phyloP scores from a whole-genome alignment of 345 rosid species.

The Syzygium grande region DNA sequence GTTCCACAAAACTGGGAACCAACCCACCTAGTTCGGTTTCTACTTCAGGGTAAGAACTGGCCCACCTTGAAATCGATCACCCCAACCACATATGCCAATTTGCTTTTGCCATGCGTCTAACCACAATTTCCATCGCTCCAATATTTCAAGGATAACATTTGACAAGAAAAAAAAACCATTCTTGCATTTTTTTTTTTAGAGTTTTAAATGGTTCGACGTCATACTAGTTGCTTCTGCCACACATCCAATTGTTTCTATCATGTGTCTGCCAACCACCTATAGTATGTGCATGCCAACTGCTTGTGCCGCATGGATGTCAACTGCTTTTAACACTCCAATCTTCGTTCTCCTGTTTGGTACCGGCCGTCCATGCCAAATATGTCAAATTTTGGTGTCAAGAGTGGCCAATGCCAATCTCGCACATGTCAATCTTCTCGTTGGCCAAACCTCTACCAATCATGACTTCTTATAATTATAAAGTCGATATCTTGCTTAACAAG shows the following conservation, averaged over 20 bases:
- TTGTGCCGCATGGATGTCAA: neutral
- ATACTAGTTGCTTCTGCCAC: neutral
- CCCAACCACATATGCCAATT: too few species aligned
- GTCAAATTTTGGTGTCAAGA: neutral
- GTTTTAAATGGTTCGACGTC: neutral
- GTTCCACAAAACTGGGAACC: too few species aligned
- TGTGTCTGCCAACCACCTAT: neutral
- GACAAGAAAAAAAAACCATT: too few species aligned
- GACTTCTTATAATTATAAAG: neutral
- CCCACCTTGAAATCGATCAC: too few species aligned
- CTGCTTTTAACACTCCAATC: neutral
- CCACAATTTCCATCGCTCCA: too few species aligned
- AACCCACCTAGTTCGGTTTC: too few species aligned
- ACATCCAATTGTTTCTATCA: neutral
- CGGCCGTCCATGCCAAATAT: rapidly evolving
- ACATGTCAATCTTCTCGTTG: neutral
- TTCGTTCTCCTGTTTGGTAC: rapidly evolving
- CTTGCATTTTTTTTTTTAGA: neutral
- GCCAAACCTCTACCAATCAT: neutral
- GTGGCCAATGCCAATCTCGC: neutral
- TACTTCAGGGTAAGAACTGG: too few species aligned
- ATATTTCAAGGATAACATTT: too few species aligned
- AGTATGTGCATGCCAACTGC: too few species aligned
- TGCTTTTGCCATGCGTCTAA: too few species aligned
- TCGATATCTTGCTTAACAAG: neutral